Base-by-base conservation (phyloP, 2,329 filamentous ascomycete genomes). In the Didymella pomorum region DNA sequence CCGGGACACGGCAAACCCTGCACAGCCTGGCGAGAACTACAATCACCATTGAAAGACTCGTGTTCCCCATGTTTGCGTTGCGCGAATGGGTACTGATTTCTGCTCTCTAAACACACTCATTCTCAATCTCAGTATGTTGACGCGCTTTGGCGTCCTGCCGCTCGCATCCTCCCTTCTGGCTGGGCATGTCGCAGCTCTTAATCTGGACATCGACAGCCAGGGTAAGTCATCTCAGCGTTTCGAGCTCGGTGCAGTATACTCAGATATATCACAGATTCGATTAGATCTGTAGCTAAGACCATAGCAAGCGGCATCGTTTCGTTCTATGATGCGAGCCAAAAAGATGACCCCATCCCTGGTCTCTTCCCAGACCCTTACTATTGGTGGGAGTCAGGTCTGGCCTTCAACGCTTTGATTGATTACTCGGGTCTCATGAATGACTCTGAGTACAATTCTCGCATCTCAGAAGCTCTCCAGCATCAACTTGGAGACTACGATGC, bases 351-450 rank as follows among this genome's bases (percentile, higher is more conserved):
- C 2, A 51, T 54, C 2, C 63, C 63, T 26, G 71, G 69, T 1
- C 46, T 73, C 1, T 71, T 73, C 48, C 25, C 49, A 14, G 51
- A 65, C 2, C 47, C 51, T 5, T 70, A 68, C 51, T 71, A 61
- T 47, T 72, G 61, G 58, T 68, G 63, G 65, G 67, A 72, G 51
- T 50, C 62, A 2, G 70, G 69, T 4, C 47, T 63, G 1, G 58
- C 67, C 1, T 70, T 67, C 58, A 63, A 66, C 31, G 58, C 56
- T 2, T 14, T 74, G 14, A 53, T 73, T 28, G 77, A 79, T 35
- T 81, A 81, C 62, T 79, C 73, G 59, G 68, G 73, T 6, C 78
- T 82, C 58, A 81, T 79, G 0, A 72, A 76, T 28, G 79, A 83
- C 55, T 68, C 63, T 0, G 71, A 73, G 55, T 81, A 79, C 68